Evolutionary conservation across 305 asterid genomes (phyloP).

Genomic region (Euphrasia arctica): DNA sequence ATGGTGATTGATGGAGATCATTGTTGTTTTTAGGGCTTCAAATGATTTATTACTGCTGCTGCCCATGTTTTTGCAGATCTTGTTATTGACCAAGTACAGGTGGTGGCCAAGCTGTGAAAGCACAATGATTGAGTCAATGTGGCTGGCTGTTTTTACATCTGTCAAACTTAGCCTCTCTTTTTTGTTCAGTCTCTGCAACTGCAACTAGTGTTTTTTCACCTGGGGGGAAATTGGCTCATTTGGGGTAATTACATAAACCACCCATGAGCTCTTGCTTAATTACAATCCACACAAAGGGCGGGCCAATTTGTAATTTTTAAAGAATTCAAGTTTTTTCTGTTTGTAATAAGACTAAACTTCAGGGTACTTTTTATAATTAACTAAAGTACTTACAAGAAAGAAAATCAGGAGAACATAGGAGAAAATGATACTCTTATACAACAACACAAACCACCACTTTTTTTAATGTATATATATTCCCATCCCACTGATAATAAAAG

Average conservation of each 20-base stretch:
- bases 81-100: background rate
- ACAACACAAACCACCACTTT: slow-evolving; percentile 34
- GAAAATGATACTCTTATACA: slow-evolving; percentile 38
- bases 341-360: no score
- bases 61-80: background rate
- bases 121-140: slow-evolving; percentile 1
- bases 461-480: slow-evolving; percentile 43
- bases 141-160: background rate
- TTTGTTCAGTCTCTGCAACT: background rate
- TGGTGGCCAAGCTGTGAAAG: slow-evolving; percentile 21
- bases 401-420: slow-evolving; percentile 5
- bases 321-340: no score
- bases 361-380: no score
- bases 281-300: background rate
- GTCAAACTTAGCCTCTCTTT: slow-evolving; percentile 2
- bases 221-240: background rate
- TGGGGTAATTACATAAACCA: background rate
- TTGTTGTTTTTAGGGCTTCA: slow-evolving; percentile 23
- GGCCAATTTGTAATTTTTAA: background rate
- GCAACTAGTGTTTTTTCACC: background rate
- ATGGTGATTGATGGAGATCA: background rate
- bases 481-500: slow-evolving; percentile 42
- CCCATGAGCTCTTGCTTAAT: background rate
- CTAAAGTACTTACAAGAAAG: no score
- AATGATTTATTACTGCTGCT: background rate